phyloP scores from a whole-genome alignment of 1,284 basidiomycete genomes.

The Ceratobasidium sp. region DNA sequence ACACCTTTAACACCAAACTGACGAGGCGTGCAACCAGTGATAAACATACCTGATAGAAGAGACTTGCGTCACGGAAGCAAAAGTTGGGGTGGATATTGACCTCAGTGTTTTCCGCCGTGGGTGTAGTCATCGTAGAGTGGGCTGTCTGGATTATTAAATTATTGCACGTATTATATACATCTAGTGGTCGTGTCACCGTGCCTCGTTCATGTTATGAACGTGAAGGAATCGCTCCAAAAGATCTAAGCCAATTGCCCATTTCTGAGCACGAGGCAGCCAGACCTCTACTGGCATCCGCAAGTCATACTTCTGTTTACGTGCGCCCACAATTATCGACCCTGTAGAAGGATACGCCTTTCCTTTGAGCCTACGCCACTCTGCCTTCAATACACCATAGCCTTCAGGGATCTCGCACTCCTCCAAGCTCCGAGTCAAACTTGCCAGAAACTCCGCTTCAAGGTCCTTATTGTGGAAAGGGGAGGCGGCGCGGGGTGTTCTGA shows the following conservation, averaged over 20 bases:
- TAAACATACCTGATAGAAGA: neutral
- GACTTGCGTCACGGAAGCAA: neutral
- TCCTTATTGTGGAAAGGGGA: no score
- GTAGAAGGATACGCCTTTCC: neutral
- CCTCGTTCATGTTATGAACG: constrained; percentile 81
- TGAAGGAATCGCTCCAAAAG: neutral
- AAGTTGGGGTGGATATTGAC: neutral
- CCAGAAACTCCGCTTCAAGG: no score
- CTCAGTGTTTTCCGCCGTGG: no score
- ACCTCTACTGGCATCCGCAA: neutral
- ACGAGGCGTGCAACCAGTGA: no score
- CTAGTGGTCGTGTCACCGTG: no score
- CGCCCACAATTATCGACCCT: neutral
- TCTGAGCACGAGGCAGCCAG: constrained; percentile 12
- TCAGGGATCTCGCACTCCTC: no score
- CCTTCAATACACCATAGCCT: no score
- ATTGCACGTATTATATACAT: no score
- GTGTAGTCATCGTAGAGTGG: no score
- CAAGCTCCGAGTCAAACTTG: no score
- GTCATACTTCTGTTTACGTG: neutral
- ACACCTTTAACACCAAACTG: neutral
- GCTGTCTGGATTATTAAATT: no score
- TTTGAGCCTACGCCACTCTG: no score
- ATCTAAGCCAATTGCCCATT: constrained; percentile 5
- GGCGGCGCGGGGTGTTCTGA: neutral